Base-by-base conservation (phyloP, 2,329 filamentous ascomycete species). In the Ascochyta pisi region DNA sequence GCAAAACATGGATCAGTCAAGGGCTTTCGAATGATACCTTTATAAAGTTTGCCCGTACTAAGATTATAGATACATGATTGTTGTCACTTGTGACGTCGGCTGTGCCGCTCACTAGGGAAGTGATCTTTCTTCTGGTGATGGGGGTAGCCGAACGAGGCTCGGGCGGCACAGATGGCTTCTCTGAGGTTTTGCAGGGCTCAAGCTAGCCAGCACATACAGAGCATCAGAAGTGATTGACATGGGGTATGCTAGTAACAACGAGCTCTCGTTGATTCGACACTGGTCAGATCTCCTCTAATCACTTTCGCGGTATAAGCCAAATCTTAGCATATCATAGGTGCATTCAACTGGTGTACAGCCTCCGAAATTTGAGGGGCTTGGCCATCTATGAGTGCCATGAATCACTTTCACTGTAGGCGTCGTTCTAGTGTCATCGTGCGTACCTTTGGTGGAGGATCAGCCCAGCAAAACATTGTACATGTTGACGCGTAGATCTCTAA, bases 401-500 rank as follows among this genome's bases (percentile, higher is more conserved):
- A 3, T n/a, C 8, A 10, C 33, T 22, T 13, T 41, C 7, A 3
- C 16, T 9, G 16, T 26, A 7, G 16, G 12, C 9, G 38, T 31
- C 23, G 19, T 9, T 10, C n/a, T 13, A 15, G 10, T n/a, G 16
- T n/a, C 15, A 5, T 16, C 12, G 23, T 29, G 31, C 23, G 19
- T 37, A 24, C 31, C 19, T 23, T 22, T 41, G 40, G 12, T n/a
- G 16, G 22, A 16, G 19, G 34, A 48, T 47, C 47, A 43, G 42
- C 38, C 35, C 54, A 57, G 42, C 43, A 44, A 41, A 37, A 41
- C 27, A 34, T 41, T 26, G 8, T 41, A 45, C 41, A 55, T 55
- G 40, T 37, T 41, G 46, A 33, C 37, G 16, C 10, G 51, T 53
- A 51, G 49, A 57, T 53, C 27, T 45, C 19, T 35, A 44, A 47